phyloP scores from a whole-genome alignment of 768 basidiomycete species.

The Amanita pseudoporphyria region DNA sequence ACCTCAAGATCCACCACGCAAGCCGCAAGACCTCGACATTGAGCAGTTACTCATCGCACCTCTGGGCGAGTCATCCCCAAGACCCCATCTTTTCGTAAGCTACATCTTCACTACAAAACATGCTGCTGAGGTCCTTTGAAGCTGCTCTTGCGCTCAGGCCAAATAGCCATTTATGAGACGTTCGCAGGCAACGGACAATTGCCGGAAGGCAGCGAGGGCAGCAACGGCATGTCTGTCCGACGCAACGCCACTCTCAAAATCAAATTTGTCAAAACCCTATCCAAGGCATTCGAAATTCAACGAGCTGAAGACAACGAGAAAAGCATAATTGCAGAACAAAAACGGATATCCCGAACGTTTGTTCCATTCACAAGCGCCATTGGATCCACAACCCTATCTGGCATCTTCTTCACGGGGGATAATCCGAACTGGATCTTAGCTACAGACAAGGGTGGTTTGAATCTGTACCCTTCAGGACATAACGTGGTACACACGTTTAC shows the following conservation, averaged over 20 bases:
- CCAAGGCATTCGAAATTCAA: constrained; percentile 64
- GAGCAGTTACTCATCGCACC: constrained; percentile 69
- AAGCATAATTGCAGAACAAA: constrained; percentile 59
- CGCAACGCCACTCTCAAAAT: constrained; percentile 42
- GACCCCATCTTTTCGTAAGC: constrained; percentile 74
- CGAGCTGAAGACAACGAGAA: constrained; percentile 55
- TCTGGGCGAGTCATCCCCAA: constrained; percentile 57
- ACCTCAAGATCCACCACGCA: constrained; percentile 63
- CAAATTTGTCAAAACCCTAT: constrained; percentile 54
- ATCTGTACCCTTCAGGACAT: constrained; percentile 65
- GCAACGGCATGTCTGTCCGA: constrained; percentile 25
- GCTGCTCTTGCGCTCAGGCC: constrained; percentile 77
- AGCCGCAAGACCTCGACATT: constrained; percentile 66
- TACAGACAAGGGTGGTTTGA: constrained; percentile 59
- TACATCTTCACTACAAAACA: constrained; percentile 1
- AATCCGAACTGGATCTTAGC: constrained; percentile 82
- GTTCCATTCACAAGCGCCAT: constrained; percentile 60
- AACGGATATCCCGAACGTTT: constrained; percentile 50
- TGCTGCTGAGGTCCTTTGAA: constrained; percentile 17
- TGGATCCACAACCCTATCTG: constrained; percentile 33
- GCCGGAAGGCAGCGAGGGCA: constrained; percentile 2
- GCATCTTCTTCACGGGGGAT: constrained; percentile 88
- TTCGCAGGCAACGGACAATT: constrained; percentile 30
- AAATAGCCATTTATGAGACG: constrained; percentile 75
- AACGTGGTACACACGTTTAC: constrained; percentile 78